Base-by-base conservation (phyloP, 2,329 filamentous ascomycete genomes). In the Aspergillus pseudoglaucus region DNA sequence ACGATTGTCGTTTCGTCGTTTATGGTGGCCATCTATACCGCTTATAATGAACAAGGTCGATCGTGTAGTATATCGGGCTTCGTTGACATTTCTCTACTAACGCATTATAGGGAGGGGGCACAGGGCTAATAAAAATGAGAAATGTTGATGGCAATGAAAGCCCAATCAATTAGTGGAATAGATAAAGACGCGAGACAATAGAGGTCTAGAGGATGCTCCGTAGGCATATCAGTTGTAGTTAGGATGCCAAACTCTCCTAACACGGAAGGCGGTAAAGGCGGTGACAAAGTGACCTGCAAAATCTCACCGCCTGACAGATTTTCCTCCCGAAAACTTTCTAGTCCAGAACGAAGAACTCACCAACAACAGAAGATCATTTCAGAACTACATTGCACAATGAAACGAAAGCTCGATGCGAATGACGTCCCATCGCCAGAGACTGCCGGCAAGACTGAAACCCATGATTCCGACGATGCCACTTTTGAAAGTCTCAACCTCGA, bases 401-500 rank as follows among this genome's bases (percentile, higher is more conserved):
- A 77, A 60, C 68, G 74, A 47, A 76, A 77, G 57, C 63, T 76
- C 15, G 72, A 76, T 53, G 67, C 64, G 20, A 72, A 75, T 45
- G 70, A 74, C 56, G 66, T 74, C 1, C 74, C 74, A 2, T 69
- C 67, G 1, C 56, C 69, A 4, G 64, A 69, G 49, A 53, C 59
- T 7, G 42, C 50, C 6, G 59, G 58, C n/a, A 45, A 37, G 9
- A 56, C 57, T 9, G 63, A 61, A 54, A 59, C 49, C 44, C 57
- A 55, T 17, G 46, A 55, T 30, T 23, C 46, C n/a, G 44, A 54
- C 48, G 63, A 75, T 17, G 64, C 72, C 45, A 82, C 82, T 3
- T 98, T 97, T 63, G 77, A 84, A 54, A 79, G 82, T 48, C 79
- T 97, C 52, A 83, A 83, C 53, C 82, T 98, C 52, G 93, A 98